Conservation (phyloP, 2,329 filamentous ascomycete genomes). For the Colletotrichum tabaci region DNA sequence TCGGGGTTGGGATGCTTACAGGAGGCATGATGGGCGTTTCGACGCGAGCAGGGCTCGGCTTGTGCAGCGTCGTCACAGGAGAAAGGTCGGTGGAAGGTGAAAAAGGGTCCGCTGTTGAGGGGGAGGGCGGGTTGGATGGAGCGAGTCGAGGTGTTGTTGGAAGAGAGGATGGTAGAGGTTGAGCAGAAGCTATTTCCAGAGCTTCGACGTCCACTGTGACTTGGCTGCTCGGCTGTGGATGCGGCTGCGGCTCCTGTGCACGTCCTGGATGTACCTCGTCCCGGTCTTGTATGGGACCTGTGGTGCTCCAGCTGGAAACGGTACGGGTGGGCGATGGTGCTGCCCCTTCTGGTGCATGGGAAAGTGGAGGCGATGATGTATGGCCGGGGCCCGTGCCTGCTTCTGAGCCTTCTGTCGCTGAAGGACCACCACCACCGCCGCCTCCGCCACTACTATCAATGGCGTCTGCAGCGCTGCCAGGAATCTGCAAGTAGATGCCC, state of each 20-base stretch:
- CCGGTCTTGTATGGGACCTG: slow-evolving; percentile 17
- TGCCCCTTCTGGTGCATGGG: slow-evolving; percentile 24
- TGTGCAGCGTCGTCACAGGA: slow-evolving; percentile 34
- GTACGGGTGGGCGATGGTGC: slow-evolving; percentile 16
- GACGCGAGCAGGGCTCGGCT: slow-evolving; percentile 44
- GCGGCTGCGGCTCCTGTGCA: slow-evolving; percentile 38
- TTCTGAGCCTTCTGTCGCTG: slow-evolving; percentile 45
- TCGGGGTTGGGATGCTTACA: slow-evolving; percentile 59
- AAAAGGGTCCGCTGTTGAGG: slow-evolving; percentile 49
- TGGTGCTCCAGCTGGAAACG: slow-evolving; percentile 21
- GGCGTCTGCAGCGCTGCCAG: slow-evolving; percentile 32
- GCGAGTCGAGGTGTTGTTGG: slow-evolving; percentile 54
- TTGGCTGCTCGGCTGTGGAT: slow-evolving; percentile 41
- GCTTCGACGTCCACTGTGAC: slow-evolving; percentile 45
- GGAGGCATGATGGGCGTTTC: slow-evolving; percentile 67
- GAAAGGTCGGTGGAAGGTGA: slow-evolving; percentile 47
- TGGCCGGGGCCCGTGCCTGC: slow-evolving; percentile 39
- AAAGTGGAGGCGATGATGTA: slow-evolving; percentile 42
- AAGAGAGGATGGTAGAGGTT: slow-evolving; percentile 60
- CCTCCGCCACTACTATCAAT: slow-evolving; percentile 12
- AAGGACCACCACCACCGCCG: slow-evolving; percentile 24
- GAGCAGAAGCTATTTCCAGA: slow-evolving; percentile 55
- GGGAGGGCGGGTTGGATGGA: slow-evolving; percentile 50
- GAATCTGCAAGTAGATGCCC: slow-evolving; percentile 46
- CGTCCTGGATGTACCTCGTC: slow-evolving; percentile 33